Evolutionary conservation across 2,329 filamentous ascomycete genomes (phyloP), one percentile per base, ranked within the genome.

Genomic region (Thyridium curvatum): DNA sequence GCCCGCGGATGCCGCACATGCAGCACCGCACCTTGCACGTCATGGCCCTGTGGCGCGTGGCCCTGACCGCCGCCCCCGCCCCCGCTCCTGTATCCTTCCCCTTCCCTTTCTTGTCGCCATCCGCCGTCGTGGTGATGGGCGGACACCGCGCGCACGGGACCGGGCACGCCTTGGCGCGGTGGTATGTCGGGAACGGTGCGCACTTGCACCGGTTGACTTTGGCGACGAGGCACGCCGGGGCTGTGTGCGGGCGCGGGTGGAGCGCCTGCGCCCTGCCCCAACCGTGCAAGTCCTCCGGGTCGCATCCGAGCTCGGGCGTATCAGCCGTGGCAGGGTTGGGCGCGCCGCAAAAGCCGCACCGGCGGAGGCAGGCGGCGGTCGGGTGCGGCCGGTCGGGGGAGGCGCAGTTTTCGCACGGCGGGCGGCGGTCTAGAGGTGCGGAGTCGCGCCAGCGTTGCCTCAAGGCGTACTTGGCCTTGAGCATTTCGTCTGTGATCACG

Each of bases 1-100:
- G 62, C 3, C 59, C 60, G 15, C 43, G 47, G 4, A 57, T 39
- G n/a, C 63, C 63, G 41, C 64, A 66, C 62, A 66, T 66, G 43
- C 62, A 66, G 44, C 63, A 66, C 14, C 64, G 54, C 13, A 47
- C 35, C 14, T 44, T 43, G 47, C 62, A 67, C 3, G 51, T 48
- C 53, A 67, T 65, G 32, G 62, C 62, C 32, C 55, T 60, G 18
- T 47, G 48, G 43, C 64, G 58, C 34, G 48, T 50, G 44, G 48
- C 48, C 33, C 51, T 48, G 7, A 55, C 55, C 3, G 47, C 44
- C 1, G 41, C 41, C 10, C 44, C 35, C 2, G 43, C 37, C n/a
- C n/a, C n/a, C n/a, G n/a, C n/a, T n/a, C n/a, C n/a, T n/a, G n/a
- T n/a, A n/a, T n/a, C n/a, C n/a, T n/a, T n/a, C n/a, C n/a, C n/a